These are phyloP conservation scores for Hypoxylon sp. DNA, from an alignment of 2,329 filamentous ascomycete genomes.

Conservation along the genomic window DNA sequence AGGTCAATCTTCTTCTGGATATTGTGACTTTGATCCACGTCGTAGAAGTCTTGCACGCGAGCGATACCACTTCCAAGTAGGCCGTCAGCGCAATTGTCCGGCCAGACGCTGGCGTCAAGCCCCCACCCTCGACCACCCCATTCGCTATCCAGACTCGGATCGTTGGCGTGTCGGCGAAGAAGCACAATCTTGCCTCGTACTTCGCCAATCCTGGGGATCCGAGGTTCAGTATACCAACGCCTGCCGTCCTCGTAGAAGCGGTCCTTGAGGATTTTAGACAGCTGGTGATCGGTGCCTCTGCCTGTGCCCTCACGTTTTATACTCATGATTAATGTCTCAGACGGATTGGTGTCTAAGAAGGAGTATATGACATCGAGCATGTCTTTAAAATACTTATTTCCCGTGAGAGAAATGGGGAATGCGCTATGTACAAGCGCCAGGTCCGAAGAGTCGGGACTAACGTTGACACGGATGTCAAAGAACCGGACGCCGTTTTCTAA, in stretches of 20 bases:
- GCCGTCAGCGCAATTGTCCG: slow-evolving; percentile 88
- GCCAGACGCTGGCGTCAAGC: slow-evolving; percentile 79
- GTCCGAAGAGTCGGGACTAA: slow-evolving; percentile 69
- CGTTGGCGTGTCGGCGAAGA: slow-evolving; percentile 82
- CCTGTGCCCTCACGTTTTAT: slow-evolving; percentile 93
- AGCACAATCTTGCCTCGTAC: slow-evolving; percentile 87
- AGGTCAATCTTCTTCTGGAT: slow-evolving; percentile 86
- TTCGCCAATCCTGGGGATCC: slow-evolving; percentile 83
- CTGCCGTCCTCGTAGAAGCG: slow-evolving; percentile 74
- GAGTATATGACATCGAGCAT: slow-evolving; percentile 78
- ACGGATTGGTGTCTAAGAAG: slow-evolving; percentile 83
- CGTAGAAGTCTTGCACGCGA: slow-evolving; percentile 95
- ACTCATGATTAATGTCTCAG: slow-evolving; percentile 87
- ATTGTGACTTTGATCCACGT: slow-evolving; percentile 80
- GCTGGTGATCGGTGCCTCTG: slow-evolving; percentile 81
- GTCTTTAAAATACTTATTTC: slow-evolving; percentile 82
- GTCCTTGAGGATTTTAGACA: slow-evolving; percentile 79
- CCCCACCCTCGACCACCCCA: slow-evolving; percentile 68
- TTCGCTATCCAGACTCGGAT: slow-evolving; percentile 67
- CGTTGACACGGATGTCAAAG: slow-evolving; percentile 86
- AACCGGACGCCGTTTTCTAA: slow-evolving; percentile 93
- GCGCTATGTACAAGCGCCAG: slow-evolving; percentile 89
- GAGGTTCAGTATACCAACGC: slow-evolving; percentile 84
- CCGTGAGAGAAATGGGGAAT: slow-evolving; percentile 89
- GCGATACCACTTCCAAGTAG: slow-evolving; percentile 78